A percentile compares a stretch with the other conserved stretches of the same genome.
phyloP scores from a whole-genome alignment of 805 yeast genomes.

The Sugiyamaella chiloensis region DNA sequence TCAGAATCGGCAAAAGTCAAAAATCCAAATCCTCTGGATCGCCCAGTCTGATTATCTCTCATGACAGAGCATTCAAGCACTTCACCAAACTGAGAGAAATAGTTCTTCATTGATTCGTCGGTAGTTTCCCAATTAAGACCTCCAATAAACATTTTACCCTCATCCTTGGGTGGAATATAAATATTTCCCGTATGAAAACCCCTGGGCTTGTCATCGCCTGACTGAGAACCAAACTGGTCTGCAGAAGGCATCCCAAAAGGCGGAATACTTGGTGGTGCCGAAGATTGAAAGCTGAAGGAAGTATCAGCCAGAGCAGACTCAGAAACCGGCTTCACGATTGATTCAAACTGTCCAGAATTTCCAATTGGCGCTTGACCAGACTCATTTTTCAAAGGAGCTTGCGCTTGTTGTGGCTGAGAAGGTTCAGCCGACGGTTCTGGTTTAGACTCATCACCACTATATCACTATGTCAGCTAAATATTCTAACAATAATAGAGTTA shows the following conservation, averaged over 20 bases:
- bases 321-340: too few species aligned
- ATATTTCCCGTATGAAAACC: slow-evolving; percentile 40
- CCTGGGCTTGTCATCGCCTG: too few species aligned
- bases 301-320: too few species aligned
- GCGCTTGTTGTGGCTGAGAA: slow-evolving; percentile 7
- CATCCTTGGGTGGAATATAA: slow-evolving; percentile 56
- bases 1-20: slow-evolving; percentile 78
- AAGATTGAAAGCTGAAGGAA: too few species aligned
- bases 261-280: too few species aligned
- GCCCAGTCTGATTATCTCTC: slow-evolving; percentile 84
- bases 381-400: too few species aligned
- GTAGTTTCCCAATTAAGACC: slow-evolving; percentile 98
- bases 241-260: too few species aligned
- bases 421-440: slow-evolving; percentile 29
- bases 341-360: slow-evolving; percentile 17
- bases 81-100: slow-evolving; percentile 85
- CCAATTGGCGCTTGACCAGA: slow-evolving; percentile 12
- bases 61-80: slow-evolving; percentile 85
- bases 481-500: too few species aligned
- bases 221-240: too few species aligned
- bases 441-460: slow-evolving; percentile 35
- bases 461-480: slow-evolving; percentile 22
- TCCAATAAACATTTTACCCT: slow-evolving; percentile 92
- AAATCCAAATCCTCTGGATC: slow-evolving; percentile 94
- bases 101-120: slow-evolving; percentile 77